A percentile compares a stretch with the other conserved stretches of the same genome.
Evolutionary conservation across 345 rosid species (phyloP).

Genomic region (Pugionium cornutum): DNA sequence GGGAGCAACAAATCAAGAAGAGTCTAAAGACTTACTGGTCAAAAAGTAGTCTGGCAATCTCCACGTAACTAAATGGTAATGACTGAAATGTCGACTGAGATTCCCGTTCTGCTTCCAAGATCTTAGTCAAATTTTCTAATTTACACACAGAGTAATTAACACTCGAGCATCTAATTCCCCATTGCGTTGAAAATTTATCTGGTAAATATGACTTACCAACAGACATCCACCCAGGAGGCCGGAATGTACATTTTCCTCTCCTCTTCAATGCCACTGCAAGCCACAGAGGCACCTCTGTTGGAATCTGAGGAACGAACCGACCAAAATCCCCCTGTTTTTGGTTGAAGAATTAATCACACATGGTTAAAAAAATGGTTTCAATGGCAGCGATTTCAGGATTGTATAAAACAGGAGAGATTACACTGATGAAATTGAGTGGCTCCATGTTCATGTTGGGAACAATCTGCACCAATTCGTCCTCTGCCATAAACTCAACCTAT

Average conservation of each 20-base stretch:
- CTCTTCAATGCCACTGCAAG: slow-evolving; percentile 88
- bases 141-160: neutral
- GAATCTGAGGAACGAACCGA: slow-evolving; percentile 73
- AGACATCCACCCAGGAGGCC: slow-evolving; percentile 81
- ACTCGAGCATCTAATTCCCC: neutral
- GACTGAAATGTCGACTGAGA: slow-evolving; percentile 77
- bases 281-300: slow-evolving; percentile 79
- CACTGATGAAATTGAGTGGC: slow-evolving; percentile 64
- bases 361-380: neutral
- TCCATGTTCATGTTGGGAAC: slow-evolving; percentile 82
- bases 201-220: slow-evolving; percentile 50
- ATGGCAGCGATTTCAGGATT: neutral
- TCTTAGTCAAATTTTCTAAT: slow-evolving; percentile 65
- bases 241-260: slow-evolving; percentile 83
- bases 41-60: slow-evolving; percentile 83
- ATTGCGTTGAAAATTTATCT: too few relatives aligned
- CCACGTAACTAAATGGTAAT: slow-evolving; percentile 83
- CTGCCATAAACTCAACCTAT: slow-evolving; percentile 86
- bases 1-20: slow-evolving; percentile 2
- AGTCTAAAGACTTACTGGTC: slow-evolving; percentile 58
- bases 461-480: slow-evolving; percentile 72
- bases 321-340: slow-evolving; percentile 80
- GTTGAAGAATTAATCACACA: slow-evolving; percentile 6
- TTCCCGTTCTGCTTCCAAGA: slow-evolving; percentile 88
- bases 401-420: slow-evolving; percentile 29